Conservation (phyloP, 179 eudicot species). For the Beta lomatogona region DNA sequence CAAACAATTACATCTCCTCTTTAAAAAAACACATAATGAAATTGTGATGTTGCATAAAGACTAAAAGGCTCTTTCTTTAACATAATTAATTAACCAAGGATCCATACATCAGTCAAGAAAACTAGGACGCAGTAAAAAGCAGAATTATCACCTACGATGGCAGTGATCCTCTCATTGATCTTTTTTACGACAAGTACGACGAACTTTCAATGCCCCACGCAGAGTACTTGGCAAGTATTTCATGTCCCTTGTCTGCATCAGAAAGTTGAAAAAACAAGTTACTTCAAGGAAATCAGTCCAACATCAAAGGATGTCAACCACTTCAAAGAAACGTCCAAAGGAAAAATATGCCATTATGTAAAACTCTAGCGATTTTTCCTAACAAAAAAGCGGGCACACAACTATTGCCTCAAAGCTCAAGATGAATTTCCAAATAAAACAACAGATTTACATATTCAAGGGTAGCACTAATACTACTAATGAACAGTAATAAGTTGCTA, state of each 20-base stretch:
- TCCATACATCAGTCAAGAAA: not conserved
- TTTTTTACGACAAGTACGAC: slow-evolving; percentile 79
- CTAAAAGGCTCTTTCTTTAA: not conserved
- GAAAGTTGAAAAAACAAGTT: slow-evolving; percentile 2
- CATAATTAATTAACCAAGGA: not conserved
- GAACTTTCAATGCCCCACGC: slow-evolving; percentile 53
- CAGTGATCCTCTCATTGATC: slow-evolving; percentile 74
- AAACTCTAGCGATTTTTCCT: too few species aligned
- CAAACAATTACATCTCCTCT: not conserved
- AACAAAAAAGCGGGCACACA: not conserved
- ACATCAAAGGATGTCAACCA: not conserved
- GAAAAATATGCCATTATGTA: not conserved
- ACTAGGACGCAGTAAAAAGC: not conserved
- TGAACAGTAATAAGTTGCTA: not conserved
- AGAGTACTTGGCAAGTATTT: slow-evolving; percentile 63
- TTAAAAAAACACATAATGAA: not conserved
- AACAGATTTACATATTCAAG: not conserved
- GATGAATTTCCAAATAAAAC: not conserved
- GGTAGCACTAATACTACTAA: not conserved
- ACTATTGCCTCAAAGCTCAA: not conserved
- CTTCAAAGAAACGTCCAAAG: not conserved
- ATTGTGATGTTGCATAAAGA: not conserved
- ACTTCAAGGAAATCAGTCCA: not conserved
- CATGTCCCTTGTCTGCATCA: slow-evolving; percentile 73
- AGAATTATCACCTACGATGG: slow-evolving; percentile 54